A percentile compares a stretch with the other conserved stretches of the same genome.
phyloP scores from a whole-genome alignment of 768 basidiomycete genomes.

The Phanerochaete carnosa region DNA sequence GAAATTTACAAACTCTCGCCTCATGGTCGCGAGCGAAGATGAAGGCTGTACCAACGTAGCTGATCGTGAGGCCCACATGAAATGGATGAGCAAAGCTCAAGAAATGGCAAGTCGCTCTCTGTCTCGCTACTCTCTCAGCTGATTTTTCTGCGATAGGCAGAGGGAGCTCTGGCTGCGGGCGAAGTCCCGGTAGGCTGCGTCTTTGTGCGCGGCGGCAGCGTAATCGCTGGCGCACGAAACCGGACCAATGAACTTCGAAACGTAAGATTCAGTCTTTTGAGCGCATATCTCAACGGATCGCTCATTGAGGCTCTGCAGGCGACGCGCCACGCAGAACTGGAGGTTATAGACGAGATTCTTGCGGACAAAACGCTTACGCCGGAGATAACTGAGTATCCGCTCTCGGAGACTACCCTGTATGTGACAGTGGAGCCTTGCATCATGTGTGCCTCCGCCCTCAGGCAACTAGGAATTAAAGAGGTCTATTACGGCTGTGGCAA shows the following conservation, averaged over 20 bases:
- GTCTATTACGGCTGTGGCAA: slow-evolving; percentile 95
- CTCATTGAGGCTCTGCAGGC: slow-evolving; percentile 49
- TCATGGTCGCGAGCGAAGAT: neutral
- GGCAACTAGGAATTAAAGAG: slow-evolving; percentile 87
- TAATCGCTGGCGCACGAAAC: slow-evolving; percentile 88
- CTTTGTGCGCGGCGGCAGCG: slow-evolving; percentile 73
- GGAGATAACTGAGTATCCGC: slow-evolving; percentile 48
- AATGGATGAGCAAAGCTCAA: slow-evolving; percentile 14
- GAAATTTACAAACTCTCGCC: neutral
- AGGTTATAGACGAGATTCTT: slow-evolving; percentile 89
- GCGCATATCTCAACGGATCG: neutral
- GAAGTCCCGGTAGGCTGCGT: slow-evolving; percentile 98
- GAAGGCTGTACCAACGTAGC: neutral
- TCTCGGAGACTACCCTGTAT: slow-evolving; percentile 81
- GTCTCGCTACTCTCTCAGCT: neutral
- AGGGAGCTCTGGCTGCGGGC: slow-evolving; percentile 77
- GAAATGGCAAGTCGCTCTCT: slow-evolving; percentile 53
- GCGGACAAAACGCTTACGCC: slow-evolving; percentile 58
- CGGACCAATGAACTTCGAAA: slow-evolving; percentile 93
- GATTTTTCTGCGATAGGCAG: slow-evolving; percentile 45
- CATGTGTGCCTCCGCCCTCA: slow-evolving; percentile 96
- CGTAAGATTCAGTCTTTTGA: slow-evolving; percentile 39
- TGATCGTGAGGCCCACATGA: neutral
- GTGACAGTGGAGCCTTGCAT: slow-evolving; percentile 99
- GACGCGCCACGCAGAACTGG: slow-evolving; percentile 95